Percentiles rank a stretch among this genome's conserved stretches.
These are phyloP conservation scores for Bifiguratus adelaidae DNA, from an alignment of 192 early-diverging fungal species.

Conservation along the genomic window DNA sequence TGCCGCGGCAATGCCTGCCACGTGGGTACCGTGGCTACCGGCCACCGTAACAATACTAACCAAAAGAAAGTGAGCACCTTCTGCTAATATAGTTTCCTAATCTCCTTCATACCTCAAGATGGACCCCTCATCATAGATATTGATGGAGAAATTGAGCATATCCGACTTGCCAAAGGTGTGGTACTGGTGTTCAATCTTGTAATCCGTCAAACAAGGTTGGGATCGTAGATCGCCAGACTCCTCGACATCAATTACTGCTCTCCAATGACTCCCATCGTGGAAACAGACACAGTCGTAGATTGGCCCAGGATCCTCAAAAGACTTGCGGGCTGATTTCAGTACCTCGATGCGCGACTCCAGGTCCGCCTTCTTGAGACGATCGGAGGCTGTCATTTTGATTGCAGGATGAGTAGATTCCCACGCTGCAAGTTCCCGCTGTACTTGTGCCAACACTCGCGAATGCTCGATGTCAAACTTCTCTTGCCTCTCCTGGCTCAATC, in stretches of 20 bases:
- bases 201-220: constrained; percentile 59
- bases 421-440: constrained; percentile 29
- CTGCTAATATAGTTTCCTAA: neutral
- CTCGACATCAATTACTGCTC: constrained; percentile 68
- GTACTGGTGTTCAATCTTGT: constrained; percentile 59
- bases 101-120: constrained; percentile 32
- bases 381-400: constrained; percentile 17
- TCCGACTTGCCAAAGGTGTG: constrained; percentile 64
- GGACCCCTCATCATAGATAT: constrained; percentile 82
- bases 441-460: constrained; percentile 22
- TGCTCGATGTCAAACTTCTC: constrained; percentile 36
- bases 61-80: neutral
- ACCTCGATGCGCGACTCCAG: constrained; percentile 52
- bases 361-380: constrained; percentile 34
- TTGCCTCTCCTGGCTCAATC: constrained; percentile 37
- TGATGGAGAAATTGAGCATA: constrained; percentile 82
- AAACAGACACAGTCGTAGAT: constrained; percentile 77
- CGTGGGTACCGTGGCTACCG: constrained; percentile 89
- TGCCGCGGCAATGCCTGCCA: constrained; percentile 87
- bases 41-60: constrained; percentile 67
- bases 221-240: constrained; percentile 68
- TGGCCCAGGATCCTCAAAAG: constrained; percentile 69
- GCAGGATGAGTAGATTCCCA: constrained; percentile 27
- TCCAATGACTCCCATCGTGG: constrained; percentile 83
- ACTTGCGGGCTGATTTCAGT: constrained; percentile 43